Evolutionary conservation across 805 yeast genomes (phyloP).

Genomic region (Tetrapisispora nanseiensis): DNA sequence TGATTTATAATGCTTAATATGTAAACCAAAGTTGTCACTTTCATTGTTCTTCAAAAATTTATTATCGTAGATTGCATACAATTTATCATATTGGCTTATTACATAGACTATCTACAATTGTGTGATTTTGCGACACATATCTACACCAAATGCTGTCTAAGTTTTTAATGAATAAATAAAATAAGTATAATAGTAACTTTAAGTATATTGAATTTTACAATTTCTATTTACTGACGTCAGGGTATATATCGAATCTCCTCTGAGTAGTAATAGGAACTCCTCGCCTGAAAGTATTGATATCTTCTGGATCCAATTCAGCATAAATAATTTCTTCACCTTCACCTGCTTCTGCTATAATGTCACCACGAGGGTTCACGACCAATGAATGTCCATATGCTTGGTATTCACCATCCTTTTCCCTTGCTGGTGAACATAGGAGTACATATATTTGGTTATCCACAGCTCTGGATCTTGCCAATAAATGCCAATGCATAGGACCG

Average conservation of each 20-base stretch:
- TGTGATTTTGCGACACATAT: too few relatives aligned
- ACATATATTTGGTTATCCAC: constrained; percentile 67
- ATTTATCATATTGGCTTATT: too few relatives aligned
- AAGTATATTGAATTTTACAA: background rate
- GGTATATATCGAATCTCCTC: constrained; percentile 55
- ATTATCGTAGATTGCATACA: too few relatives aligned
- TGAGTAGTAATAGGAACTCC: constrained; percentile 63
- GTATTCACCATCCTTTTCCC: constrained; percentile 51
- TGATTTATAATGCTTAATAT: too few relatives aligned
- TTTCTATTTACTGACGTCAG: constrained; percentile 20
- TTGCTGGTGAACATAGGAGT: constrained; percentile 79
- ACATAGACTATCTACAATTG: too few relatives aligned
- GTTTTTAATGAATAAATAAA: too few relatives aligned
- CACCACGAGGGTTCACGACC: constrained; percentile 55
- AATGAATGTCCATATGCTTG: constrained; percentile 62
- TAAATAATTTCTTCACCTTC: constrained; percentile 68
- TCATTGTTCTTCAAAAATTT: too few relatives aligned
- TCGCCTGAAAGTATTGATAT: constrained; percentile 46
- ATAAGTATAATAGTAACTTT: background rate
- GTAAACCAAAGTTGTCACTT: too few relatives aligned
- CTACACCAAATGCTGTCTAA: too few relatives aligned
- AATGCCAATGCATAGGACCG: constrained; percentile 78
- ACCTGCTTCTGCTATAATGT: constrained; percentile 60
- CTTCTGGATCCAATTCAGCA: constrained; percentile 60
- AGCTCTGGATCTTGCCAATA: constrained; percentile 63